Percentiles rank a stretch among this genome's conserved stretches.
phyloP scores from a whole-genome alignment of 257 asterid genomes.

The Fraxinus pennsylvanica region DNA sequence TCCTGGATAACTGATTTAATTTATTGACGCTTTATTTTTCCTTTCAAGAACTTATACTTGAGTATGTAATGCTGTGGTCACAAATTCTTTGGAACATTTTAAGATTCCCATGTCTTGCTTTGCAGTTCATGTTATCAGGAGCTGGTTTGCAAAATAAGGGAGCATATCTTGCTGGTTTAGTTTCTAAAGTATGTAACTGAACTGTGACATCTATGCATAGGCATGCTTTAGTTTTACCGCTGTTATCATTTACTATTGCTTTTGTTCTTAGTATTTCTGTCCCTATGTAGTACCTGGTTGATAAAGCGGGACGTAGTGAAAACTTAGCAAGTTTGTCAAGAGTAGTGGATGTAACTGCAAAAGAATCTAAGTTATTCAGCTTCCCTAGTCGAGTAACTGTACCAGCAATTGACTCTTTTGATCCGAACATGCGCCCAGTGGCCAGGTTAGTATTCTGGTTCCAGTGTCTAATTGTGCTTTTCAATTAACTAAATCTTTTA shows the following conservation, averaged over 20 bases:
- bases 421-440: constrained; percentile 37
- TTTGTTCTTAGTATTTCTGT: constrained; percentile 14
- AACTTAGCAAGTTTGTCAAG: constrained; percentile 44
- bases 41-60: constrained; percentile 10
- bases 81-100: constrained; percentile 6
- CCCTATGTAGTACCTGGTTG: constrained; percentile 53
- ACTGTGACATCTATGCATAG: constrained; percentile 14
- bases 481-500: constrained; percentile 12
- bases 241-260: constrained; percentile 13
- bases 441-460: constrained; percentile 43
- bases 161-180: constrained; percentile 69
- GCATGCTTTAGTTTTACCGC: constrained; percentile 21
- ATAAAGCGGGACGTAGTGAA: constrained; percentile 36
- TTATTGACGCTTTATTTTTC: background rate
- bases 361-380: constrained; percentile 40
- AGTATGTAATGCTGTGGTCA: constrained; percentile 14
- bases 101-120: constrained; percentile 26
- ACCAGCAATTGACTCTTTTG: constrained; percentile 34
- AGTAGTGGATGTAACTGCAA: constrained; percentile 38
- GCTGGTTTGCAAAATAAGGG: constrained; percentile 63
- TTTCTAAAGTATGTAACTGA: constrained; percentile 59
- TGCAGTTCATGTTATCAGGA: constrained; percentile 87
- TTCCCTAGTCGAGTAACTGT: constrained; percentile 45
- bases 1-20: background rate
- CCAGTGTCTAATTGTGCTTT: constrained; percentile 2